Evolutionary conservation across 2,329 filamentous ascomycete species (phyloP).

Genomic region (Scedosporium dehoogii): DNA sequence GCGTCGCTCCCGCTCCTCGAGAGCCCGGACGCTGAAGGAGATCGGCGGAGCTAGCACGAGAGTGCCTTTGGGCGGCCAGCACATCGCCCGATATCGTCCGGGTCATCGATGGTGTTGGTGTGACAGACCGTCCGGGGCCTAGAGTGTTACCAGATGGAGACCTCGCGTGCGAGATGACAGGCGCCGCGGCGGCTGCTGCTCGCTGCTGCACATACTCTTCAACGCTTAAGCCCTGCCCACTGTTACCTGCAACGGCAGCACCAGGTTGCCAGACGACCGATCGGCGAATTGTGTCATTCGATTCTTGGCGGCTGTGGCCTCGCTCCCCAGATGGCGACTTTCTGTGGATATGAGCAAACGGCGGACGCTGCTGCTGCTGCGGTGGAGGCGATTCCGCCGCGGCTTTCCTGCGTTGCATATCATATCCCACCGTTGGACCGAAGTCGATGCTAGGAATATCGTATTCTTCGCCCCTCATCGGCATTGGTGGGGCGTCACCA

Average conservation of each 20-base stretch:
- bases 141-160: constrained; percentile 38
- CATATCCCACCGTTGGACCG: constrained; percentile 69
- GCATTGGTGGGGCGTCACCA: constrained; percentile 17
- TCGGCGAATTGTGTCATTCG: constrained; percentile 46
- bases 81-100: constrained; percentile 31
- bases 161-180: constrained; percentile 48
- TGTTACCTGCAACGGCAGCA: constrained; percentile 34
- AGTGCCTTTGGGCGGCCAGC: constrained; percentile 25
- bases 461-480: constrained; percentile 22
- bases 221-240: constrained; percentile 50
- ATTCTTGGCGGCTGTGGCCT: constrained; percentile 34
- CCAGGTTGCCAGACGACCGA: constrained; percentile 75
- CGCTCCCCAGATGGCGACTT: constrained; percentile 14
- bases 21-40: constrained; percentile 45
- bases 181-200: constrained; percentile 43
- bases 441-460: constrained; percentile 73
- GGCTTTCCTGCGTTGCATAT: constrained; percentile 18
- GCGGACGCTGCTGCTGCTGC: constrained; percentile 10
- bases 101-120: constrained; percentile 32
- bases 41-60: constrained; percentile 37
- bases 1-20: constrained; percentile 42
- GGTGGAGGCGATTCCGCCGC: constrained; percentile 13
- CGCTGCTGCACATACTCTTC: constrained; percentile 81
- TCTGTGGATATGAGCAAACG: constrained; percentile 14
- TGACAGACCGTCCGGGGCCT: constrained; percentile 22